Conservation (phyloP, 495 filamentous ascomycete species). For the Clohesyomyces aquaticus region DNA sequence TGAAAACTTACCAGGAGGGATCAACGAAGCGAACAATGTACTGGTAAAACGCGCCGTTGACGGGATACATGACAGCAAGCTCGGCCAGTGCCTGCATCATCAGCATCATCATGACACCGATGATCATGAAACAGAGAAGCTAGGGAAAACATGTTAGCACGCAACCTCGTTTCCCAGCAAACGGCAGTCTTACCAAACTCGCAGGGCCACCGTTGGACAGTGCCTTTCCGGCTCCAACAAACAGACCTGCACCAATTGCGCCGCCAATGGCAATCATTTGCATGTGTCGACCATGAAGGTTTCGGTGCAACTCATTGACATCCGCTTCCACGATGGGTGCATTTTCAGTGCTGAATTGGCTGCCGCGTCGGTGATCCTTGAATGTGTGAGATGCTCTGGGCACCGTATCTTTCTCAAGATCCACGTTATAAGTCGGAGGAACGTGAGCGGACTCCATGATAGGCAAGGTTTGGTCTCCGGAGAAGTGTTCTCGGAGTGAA, state of each 20-base stretch:
- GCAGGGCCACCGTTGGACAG: conserved; percentile 41
- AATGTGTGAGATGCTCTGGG: conserved; percentile 19
- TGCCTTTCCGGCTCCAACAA: conserved; percentile 44
- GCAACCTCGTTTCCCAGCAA: not conserved
- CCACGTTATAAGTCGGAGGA: conserved; percentile 2
- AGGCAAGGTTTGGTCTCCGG: not conserved
- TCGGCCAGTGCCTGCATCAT: conserved; percentile 69
- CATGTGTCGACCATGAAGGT: conserved; percentile 37
- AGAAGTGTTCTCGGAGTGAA: not conserved
- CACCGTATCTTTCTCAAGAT: conserved; percentile 19
- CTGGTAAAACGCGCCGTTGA: conserved; percentile 63
- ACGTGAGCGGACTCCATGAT: not conserved
- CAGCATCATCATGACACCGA: conserved; percentile 57
- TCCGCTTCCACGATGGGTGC: conserved; percentile 14
- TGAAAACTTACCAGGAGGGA: conserved; percentile 53
- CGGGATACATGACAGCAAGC: conserved; percentile 70
- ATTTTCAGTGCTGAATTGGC: conserved; percentile 14
- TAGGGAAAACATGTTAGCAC: conserved; percentile 25
- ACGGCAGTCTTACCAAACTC: conserved; percentile 32
- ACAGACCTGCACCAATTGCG: conserved; percentile 47
- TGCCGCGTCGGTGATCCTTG: conserved; percentile 20
- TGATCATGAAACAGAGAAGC: conserved; percentile 56
- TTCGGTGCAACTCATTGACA: conserved; percentile 24
- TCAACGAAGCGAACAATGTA: conserved; percentile 62
- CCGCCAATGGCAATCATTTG: conserved; percentile 45